A percentile compares a stretch with the other conserved stretches of the same genome.
Conservation (phyloP, 306 rosid species). For the Quercus robur region DNA sequence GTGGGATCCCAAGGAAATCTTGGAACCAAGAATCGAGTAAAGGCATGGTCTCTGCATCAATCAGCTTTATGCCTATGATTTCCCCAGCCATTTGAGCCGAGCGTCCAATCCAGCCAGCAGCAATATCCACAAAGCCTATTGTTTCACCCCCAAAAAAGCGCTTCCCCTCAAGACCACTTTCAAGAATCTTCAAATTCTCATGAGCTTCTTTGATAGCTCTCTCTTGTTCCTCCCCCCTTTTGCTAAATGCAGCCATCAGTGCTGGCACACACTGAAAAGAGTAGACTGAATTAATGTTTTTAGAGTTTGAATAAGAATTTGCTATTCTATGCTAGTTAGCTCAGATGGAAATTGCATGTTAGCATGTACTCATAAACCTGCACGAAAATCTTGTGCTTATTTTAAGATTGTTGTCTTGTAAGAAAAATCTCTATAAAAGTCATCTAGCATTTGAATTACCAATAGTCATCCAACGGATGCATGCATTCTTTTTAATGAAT, state of each 20-base stretch:
- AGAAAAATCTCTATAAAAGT: neutral
- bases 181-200: conserved; percentile 44
- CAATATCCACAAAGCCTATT: conserved; percentile 45
- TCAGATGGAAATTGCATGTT: no score
- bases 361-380: no score
- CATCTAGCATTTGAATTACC: neutral
- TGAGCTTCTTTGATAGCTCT: conserved; percentile 38
- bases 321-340: neutral
- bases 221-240: conserved; percentile 43
- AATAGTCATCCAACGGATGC: no score
- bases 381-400: no score
- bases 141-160: conserved; percentile 43
- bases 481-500: no score
- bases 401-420: neutral
- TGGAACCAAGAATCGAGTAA: conserved; percentile 37
- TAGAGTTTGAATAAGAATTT: neutral
- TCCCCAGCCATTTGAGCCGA: conserved; percentile 31
- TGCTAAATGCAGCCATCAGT: conserved; percentile 26
- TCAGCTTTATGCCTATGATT: conserved; percentile 26
- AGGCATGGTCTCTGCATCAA: conserved; percentile 34
- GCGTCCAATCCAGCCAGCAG: conserved; percentile 39
- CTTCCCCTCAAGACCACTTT: conserved; percentile 36
- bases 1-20: conserved; percentile 25
- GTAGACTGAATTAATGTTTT: neutral
- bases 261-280: conserved; percentile 35